phyloP scores from a whole-genome alignment of 106 monocot genomes.

The Vanilla planifolia region DNA sequence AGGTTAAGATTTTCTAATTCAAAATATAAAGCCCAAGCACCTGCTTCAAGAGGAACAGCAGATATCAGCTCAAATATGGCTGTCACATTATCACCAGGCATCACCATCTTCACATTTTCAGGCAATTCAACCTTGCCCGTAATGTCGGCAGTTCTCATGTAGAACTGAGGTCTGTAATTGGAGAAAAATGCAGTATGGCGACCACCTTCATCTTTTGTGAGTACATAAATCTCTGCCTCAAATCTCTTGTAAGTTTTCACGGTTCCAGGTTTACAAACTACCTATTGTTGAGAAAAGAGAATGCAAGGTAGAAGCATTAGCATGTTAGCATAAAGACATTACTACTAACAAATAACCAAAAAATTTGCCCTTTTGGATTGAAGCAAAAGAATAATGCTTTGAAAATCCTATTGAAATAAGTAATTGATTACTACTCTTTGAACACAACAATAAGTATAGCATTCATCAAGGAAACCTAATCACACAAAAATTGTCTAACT shows the following conservation, averaged over 20 bases:
- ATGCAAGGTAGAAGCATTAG: too few relatives aligned
- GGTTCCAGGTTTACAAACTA: conserved; percentile 81
- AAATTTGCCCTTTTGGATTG: too few relatives aligned
- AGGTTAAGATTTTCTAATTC: too few relatives aligned
- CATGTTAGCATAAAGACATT: too few relatives aligned
- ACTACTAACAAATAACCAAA: too few relatives aligned
- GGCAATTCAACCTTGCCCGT: conserved; percentile 95
- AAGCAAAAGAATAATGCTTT: too few relatives aligned
- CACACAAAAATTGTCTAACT: too few relatives aligned
- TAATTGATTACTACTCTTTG: too few relatives aligned
- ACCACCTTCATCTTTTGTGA: conserved; percentile 97
- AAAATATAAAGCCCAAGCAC: conserved; percentile 33
- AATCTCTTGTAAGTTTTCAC: conserved; percentile 89
- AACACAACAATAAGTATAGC: too few relatives aligned
- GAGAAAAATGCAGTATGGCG: conserved; percentile 96
- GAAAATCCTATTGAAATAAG: too few relatives aligned
- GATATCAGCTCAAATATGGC: conserved; percentile 85
- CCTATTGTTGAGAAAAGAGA: conserved; percentile 25
- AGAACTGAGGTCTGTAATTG: conserved; percentile 97
- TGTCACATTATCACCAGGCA: conserved; percentile 97
- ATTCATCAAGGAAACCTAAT: too few relatives aligned
- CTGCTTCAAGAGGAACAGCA: conserved; percentile 92
- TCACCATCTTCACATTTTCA: conserved; percentile 92
- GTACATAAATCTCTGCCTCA: conserved; percentile 96
- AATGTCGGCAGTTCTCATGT: conserved; percentile 92